Evolutionary conservation across 768 basidiomycete genomes (phyloP), one percentile per base, ranked within the genome.

Genomic region (Mycena capillaripes): DNA sequence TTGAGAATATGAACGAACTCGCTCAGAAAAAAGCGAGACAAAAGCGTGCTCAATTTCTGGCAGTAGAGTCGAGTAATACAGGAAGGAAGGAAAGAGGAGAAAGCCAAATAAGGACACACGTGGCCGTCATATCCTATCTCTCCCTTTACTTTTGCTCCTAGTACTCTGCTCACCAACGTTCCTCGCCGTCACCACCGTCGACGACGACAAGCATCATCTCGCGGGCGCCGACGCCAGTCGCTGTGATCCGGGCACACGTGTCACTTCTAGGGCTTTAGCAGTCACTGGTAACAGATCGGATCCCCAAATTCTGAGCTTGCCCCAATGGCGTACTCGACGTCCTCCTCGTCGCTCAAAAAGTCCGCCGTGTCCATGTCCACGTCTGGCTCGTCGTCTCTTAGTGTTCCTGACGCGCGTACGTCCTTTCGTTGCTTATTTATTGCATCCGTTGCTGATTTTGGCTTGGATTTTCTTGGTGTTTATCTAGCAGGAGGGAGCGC

Each of bases 291-390:
- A n/a, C n/a, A n/a, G n/a, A n/a, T n/a, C n/a, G n/a, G n/a, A 8
- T 21, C 56, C 56, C 56, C 56, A 58, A 58, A 58, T 38, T 11
- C 11, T 16, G 38, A 38, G 38, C 10, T 11, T 38, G 38, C 38
- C 38, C 38, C 69, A 17, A 67, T 62, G 69, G 60, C 66, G 57
- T 50, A 74, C 55, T 71, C 76, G 29, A 72, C 73, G 36, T 61
- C 71, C 34, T 68, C 75, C 40, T 71, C 76, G 30, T 76, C 75
- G 42, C 25, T 69, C 56, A 63, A 57, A n/a, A 69, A 69, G 50
- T 55, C 67, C 7, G 60, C 63, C 21, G 62, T 57, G 7, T 70
- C 72, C 6, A 53, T 68, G 53, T 17, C 16, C 17, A 56, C n/a
- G 4, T 58, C 56, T 2, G 23, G 34, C 5, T 71, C 55, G 55